These are phyloP conservation scores for Pilasporangium apinafurcum DNA, from an alignment of 352 stramenopile genomes.

Conservation along the genomic window DNA sequence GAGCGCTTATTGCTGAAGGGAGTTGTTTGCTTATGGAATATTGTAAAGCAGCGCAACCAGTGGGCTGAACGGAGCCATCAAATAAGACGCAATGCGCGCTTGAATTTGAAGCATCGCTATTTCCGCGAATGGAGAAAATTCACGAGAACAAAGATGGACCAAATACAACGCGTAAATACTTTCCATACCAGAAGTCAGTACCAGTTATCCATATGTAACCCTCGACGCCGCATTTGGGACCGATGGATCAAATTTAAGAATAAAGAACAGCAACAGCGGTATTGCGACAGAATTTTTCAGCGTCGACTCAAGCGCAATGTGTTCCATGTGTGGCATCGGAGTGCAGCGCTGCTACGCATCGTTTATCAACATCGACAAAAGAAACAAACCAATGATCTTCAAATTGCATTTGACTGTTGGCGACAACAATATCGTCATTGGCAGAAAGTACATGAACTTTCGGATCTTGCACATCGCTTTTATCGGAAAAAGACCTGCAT, in stretches of 20 bases:
- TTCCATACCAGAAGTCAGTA: constrained; percentile 6
- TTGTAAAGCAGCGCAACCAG: constrained; percentile 15
- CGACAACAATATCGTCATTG: constrained; percentile 11
- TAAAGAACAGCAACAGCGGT: background rate
- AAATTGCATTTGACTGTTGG: constrained; percentile 11
- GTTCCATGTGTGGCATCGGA: background rate
- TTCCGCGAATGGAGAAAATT: constrained; percentile 16
- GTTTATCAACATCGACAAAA: constrained; percentile 3
- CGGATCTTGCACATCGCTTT: constrained; percentile 10
- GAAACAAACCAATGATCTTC: background rate
- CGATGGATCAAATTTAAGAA: constrained; percentile 8
- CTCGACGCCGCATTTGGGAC: constrained; percentile 15
- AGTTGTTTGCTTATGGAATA: constrained; percentile 9
- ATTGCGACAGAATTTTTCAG: background rate
- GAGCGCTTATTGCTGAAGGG: constrained; percentile 13
- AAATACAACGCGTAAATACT: background rate
- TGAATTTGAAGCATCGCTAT: constrained; percentile 9
- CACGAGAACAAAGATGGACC: background rate
- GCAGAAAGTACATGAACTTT: constrained; percentile 15
- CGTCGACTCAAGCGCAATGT: background rate
- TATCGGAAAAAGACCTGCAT: constrained; percentile 12
- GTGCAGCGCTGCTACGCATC: background rate
- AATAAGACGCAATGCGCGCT: constrained; percentile 14
- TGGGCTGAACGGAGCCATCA: constrained; percentile 9
- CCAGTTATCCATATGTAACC: constrained; percentile 19